phyloP scores from a whole-genome alignment of 371 early-diverging fungal genomes.

The Batrachochytrium dendrobatidis region DNA sequence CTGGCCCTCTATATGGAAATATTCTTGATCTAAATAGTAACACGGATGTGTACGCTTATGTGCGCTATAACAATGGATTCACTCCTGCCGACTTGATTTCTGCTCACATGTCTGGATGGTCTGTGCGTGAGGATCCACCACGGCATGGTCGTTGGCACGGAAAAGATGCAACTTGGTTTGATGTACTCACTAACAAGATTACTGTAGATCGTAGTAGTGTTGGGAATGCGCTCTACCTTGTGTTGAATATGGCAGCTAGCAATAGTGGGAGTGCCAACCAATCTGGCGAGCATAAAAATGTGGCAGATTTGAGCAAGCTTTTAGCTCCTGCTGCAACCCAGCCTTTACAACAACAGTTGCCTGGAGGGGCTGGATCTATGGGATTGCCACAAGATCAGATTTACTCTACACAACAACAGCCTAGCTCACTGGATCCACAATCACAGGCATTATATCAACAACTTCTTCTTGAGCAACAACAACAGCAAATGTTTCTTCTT shows the following conservation, averaged over 20 bases:
- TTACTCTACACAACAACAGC: slow-evolving; percentile 1
- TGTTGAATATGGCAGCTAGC: slow-evolving; percentile 32
- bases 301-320: slow-evolving; percentile 24
- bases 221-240: slow-evolving; percentile 42
- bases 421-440: slow-evolving; percentile 8
- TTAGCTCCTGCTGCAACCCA: slow-evolving; percentile 2
- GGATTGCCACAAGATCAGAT: not conserved
- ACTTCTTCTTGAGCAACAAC: slow-evolving; percentile 9
- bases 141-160: slow-evolving; percentile 43
- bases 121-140: slow-evolving; percentile 35
- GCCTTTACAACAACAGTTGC: slow-evolving; percentile 6
- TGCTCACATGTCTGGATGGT: slow-evolving; percentile 34
- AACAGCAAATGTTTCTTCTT: slow-evolving; percentile 14
- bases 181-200: slow-evolving; percentile 41
- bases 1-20: slow-evolving; percentile 23
- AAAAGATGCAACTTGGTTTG: slow-evolving; percentile 38
- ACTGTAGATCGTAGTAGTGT: slow-evolving; percentile 38
- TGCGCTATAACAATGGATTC: slow-evolving; percentile 32
- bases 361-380: not conserved
- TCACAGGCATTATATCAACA: slow-evolving; percentile 12
- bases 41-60: slow-evolving; percentile 34
- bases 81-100: slow-evolving; percentile 27
- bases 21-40: slow-evolving; percentile 17
- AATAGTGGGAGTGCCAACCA: slow-evolving; percentile 5
- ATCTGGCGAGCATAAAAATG: slow-evolving; percentile 25